Conservation (phyloP, 2,329 filamentous ascomycete genomes). For the Phaeosphaeria sp. region DNA sequence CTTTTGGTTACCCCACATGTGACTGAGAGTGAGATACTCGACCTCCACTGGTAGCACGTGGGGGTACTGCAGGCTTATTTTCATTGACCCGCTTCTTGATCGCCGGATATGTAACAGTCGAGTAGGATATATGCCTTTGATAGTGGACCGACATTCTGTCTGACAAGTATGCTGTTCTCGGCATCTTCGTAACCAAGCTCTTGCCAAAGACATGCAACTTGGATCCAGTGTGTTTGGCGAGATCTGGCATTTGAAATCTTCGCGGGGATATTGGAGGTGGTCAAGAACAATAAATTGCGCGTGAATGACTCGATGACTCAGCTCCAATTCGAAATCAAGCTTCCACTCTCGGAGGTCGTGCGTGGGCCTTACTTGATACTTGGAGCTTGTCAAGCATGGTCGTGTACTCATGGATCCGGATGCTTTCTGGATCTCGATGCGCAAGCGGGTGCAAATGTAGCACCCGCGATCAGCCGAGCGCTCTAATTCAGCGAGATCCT, state of each 20-base stretch:
- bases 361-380: not conserved
- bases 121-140: not conserved
- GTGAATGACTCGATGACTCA: not conserved
- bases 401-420: not conserved
- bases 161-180: not conserved
- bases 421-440: not conserved
- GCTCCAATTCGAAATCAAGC: not conserved
- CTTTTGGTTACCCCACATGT: not conserved
- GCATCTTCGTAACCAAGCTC: not conserved
- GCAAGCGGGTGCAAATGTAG: not conserved
- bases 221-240: not conserved
- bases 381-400: not conserved
- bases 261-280: not conserved
- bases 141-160: not conserved
- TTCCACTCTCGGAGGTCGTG: not conserved
- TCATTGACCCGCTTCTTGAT: not conserved
- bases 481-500: not conserved
- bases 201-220: not conserved
- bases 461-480: not conserved
- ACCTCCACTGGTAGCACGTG: not conserved
- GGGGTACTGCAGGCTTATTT: not conserved
- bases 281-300: not conserved
- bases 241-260: not conserved
- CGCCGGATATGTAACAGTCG: not conserved
- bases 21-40: not conserved